phyloP scores from a whole-genome alignment of 148 eudicot species.

The Camellia japonica region DNA sequence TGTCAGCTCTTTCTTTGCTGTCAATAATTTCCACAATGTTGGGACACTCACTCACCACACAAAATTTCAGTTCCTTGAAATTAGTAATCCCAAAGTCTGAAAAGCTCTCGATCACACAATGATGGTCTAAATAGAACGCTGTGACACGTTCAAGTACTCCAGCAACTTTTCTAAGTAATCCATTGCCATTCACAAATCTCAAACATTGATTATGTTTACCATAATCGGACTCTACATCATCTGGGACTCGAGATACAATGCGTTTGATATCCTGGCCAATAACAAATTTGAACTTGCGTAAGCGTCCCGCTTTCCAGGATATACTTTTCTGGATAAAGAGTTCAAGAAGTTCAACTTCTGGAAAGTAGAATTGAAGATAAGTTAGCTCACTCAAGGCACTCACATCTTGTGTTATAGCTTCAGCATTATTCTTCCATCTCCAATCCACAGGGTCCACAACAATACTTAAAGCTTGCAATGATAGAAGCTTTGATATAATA shows the following conservation, averaged over 20 bases:
- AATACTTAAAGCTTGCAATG: not conserved
- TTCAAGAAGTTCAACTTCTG: not conserved
- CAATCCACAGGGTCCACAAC: not conserved
- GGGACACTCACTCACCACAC: conserved; percentile 7
- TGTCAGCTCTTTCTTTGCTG: not conserved
- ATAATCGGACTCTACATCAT: not conserved
- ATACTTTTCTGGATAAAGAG: not conserved
- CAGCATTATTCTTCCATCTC: conserved; percentile 5
- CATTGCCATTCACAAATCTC: not conserved
- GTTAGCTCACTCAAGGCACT: not conserved
- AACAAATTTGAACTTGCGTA: conserved; percentile 4
- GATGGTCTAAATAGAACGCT: conserved; percentile 5
- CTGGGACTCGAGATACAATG: conserved; percentile 5
- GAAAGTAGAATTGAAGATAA: conserved; percentile 11
- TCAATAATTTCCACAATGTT: not conserved
- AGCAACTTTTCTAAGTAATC: not conserved
- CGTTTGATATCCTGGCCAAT: conserved; percentile 4
- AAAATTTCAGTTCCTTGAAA: conserved; percentile 6
- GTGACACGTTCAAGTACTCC: not conserved
- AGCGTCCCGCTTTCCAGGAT: not conserved
- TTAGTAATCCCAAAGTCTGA: not conserved
- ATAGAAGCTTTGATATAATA: not conserved
- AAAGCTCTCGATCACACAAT: not conserved
- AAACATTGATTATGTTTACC: not conserved
- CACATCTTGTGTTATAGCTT: not conserved